phyloP scores from a whole-genome alignment of 2,329 filamentous ascomycete genomes.

The Ilyonectria sp. region DNA sequence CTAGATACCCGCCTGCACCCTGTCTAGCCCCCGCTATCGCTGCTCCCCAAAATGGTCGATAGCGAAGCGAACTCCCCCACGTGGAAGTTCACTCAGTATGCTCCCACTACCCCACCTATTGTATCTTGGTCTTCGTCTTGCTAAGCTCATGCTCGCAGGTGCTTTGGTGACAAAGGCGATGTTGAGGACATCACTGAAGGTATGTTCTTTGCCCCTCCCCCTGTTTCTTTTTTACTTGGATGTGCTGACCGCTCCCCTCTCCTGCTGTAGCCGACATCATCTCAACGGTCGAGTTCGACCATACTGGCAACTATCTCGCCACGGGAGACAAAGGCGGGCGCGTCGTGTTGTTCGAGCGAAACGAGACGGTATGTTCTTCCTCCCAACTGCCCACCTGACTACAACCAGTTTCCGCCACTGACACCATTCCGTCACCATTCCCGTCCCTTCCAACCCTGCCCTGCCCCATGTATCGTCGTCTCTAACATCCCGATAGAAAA shows the following conservation, averaged over 20 bases:
- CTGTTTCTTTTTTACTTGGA: conserved; percentile 26
- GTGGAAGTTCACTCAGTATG: conserved; percentile 99
- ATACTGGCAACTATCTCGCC: conserved; percentile 90
- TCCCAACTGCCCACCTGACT: not conserved
- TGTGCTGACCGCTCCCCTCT: conserved; percentile 41
- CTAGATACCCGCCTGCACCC: conserved; percentile 43
- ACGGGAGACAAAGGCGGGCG: conserved; percentile 92
- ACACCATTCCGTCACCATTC: not conserved
- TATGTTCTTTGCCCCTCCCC: conserved; percentile 57
- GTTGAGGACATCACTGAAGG: conserved; percentile 99
- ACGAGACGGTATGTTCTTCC: conserved; percentile 85
- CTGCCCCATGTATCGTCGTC: conserved; percentile 41
- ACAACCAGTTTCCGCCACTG: not conserved
- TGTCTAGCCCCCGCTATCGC: conserved; percentile 49
- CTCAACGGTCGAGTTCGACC: conserved; percentile 91
- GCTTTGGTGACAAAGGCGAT: conserved; percentile 99
- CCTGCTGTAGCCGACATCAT: conserved; percentile 83
- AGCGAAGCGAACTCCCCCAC: conserved; percentile 93
- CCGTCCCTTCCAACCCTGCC: conserved; percentile 45
- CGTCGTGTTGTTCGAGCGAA: conserved; percentile 90
- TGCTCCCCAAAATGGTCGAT: conserved; percentile 88
- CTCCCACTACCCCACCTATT: conserved; percentile 42
- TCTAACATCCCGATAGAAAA: conserved; percentile 77
- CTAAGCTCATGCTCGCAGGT: conserved; percentile 69
- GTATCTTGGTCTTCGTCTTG: conserved; percentile 20